Percentiles rank a stretch among this genome's conserved stretches.
Conservation (phyloP, 352 stramenopile species). For the Elongisporangium undulatum region DNA sequence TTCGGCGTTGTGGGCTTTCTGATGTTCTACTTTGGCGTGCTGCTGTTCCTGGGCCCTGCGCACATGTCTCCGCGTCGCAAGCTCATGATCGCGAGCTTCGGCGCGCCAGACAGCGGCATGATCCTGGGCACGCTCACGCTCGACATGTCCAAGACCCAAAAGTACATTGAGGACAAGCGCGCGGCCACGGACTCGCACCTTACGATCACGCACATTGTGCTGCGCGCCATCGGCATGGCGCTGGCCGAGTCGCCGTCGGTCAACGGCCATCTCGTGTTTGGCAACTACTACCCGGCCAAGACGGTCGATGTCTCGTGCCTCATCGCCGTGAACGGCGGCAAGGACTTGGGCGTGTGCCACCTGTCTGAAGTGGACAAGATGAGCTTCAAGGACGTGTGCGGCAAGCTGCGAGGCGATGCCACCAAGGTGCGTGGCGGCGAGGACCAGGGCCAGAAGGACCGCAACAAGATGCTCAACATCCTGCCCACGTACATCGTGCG, state of each 20-base stretch:
- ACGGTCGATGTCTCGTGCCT: conserved; percentile 67
- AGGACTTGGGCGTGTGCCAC: conserved; percentile 54
- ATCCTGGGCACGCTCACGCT: conserved; percentile 68
- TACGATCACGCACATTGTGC: conserved; percentile 66
- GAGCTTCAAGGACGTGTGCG: conserved; percentile 43
- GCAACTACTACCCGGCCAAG: conserved; percentile 58
- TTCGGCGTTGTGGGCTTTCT: conserved; percentile 33
- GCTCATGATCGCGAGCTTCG: conserved; percentile 69
- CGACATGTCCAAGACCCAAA: conserved; percentile 55
- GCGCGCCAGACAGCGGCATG: conserved; percentile 49
- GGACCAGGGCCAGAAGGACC: conserved; percentile 52
- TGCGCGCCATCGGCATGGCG: conserved; percentile 47
- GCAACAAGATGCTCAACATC: conserved; percentile 58
- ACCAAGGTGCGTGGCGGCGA: conserved; percentile 47
- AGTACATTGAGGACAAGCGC: conserved; percentile 59
- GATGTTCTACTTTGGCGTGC: conserved; percentile 45
- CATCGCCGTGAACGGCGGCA: conserved; percentile 47
- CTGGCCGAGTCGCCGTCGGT: conserved; percentile 48
- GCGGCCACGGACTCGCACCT: conserved; percentile 39
- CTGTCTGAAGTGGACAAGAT: conserved; percentile 49
- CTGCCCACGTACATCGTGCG: conserved; percentile 55
- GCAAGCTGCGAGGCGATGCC: conserved; percentile 36
- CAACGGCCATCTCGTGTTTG: conserved; percentile 72
- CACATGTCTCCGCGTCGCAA: conserved; percentile 55
- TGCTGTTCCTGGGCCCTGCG: conserved; percentile 53